Evolutionary conservation across 1,139 yeast species (phyloP), one percentile per base, ranked within the genome.

Genomic region (Yamadazyma friedrichii): DNA sequence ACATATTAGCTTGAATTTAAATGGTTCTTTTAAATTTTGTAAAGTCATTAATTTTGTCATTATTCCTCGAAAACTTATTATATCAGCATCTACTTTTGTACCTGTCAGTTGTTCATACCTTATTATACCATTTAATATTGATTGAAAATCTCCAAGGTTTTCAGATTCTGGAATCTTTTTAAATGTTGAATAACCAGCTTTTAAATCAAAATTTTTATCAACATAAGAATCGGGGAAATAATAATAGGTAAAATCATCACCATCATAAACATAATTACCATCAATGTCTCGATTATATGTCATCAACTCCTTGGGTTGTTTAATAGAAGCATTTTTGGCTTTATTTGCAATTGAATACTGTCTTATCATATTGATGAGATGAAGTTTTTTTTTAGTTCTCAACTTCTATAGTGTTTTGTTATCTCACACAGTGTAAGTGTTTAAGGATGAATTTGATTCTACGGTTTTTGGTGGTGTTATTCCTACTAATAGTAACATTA

Each of bases 31-130:
- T 26, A 61, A 52, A 41, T 74, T 73, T 0, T 89, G 89, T 28
- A 85, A 62, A 3, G 80, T 67, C 61, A 88, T 64, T 17, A 88
- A 57, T 48, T 75, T 78, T 34, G 91, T 75, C 80, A 91, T 78
- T 33, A 88, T 65, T 1, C 97, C 97, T 50, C 98, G 71, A 74
- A 88, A 88, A 0, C 96, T 82, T 33, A 93, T 68, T 30, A 93
- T 73, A 53, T 88, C 88, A 2, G 78, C 80, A 25, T 74, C 74
- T 2, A 77, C 57, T 47, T 74, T 80, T 32, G 67, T 62, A 1
- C 70, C 70, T 15, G 65, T 62, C 17, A 56, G 44, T 45, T 65
- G 61, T 59, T 93, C 98, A 52, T 77, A 67, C 9, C 65, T 54
- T 46, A 70, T 65, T 15, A 91, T 56, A 1, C 88, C 80, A 20